These are phyloP conservation scores for Fragaria iinumae DNA, from an alignment of 306 rosid species.

Conservation along the genomic window DNA sequence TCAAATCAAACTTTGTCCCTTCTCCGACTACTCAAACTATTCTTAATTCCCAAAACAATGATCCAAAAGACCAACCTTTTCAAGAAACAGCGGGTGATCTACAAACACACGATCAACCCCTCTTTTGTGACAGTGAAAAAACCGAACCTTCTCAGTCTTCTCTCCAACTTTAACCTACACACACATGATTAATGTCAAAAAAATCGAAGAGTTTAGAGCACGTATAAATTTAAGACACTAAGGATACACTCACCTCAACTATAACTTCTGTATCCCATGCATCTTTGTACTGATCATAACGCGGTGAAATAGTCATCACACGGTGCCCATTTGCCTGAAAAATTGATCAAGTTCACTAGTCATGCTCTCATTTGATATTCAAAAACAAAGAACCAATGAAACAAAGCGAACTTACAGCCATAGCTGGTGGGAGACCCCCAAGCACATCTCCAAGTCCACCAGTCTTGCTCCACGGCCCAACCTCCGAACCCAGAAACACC, in stretches of 20 bases:
- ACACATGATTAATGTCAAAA: constrained; percentile 5
- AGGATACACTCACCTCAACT: constrained; percentile 40
- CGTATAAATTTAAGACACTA: not conserved
- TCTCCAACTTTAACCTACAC: constrained; percentile 53
- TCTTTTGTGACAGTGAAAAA: constrained; percentile 73
- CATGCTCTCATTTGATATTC: not conserved
- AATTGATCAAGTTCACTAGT: not conserved
- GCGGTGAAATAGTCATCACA: constrained; percentile 68
- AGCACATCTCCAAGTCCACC: constrained; percentile 91
- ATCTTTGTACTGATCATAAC: constrained; percentile 83
- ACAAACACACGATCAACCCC: constrained; percentile 84
- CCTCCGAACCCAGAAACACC: constrained; percentile 60
- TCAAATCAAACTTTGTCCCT: not conserved
- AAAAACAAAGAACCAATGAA: not conserved
- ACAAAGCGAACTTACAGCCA: constrained; percentile 54
- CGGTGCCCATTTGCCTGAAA: constrained; percentile 71
- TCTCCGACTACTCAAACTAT: not conserved
- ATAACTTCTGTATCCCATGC: constrained; percentile 69
- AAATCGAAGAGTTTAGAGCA: not conserved
- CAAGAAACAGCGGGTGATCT: constrained; percentile 69
- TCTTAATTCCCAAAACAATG: not conserved
- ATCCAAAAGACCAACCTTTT: constrained; percentile 48
- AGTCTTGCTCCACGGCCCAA: constrained; percentile 81
- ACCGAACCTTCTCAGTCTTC: constrained; percentile 51
- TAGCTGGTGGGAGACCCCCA: constrained; percentile 77